Percentiles rank a stretch among this genome's conserved stretches.
phyloP scores from a whole-genome alignment of 139 green algal species.

The Coccomyxa sp. region DNA sequence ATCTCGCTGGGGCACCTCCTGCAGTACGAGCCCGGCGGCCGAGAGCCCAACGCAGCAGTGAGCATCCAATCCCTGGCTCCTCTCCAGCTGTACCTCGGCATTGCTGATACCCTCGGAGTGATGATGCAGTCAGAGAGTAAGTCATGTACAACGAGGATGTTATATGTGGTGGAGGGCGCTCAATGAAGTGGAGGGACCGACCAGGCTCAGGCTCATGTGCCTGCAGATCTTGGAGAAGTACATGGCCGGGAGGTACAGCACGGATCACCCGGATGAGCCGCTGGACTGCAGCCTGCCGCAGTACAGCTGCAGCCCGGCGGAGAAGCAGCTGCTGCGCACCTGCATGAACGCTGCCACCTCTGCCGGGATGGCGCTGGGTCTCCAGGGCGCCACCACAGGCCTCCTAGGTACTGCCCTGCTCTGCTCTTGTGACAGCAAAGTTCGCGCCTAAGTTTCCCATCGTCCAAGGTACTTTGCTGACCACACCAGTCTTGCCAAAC shows the following conservation, averaged over 20 bases:
- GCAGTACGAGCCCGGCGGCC: constrained; percentile 2
- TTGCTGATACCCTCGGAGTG: neutral
- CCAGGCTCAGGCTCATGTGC: too few relatives aligned
- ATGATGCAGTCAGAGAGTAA: neutral
- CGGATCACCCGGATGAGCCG: neutral
- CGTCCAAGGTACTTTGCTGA: too few relatives aligned
- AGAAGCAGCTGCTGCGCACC: neutral
- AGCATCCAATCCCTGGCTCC: neutral
- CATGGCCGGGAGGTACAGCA: neutral
- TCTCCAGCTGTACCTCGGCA: neutral
- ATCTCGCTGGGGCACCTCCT: neutral
- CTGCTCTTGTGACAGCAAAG: neutral
- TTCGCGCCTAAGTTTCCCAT: too few relatives aligned
- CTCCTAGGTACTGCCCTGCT: neutral
- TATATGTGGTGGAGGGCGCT: neutral
- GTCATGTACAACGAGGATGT: neutral
- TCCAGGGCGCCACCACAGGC: neutral
- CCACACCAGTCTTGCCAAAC: too few relatives aligned
- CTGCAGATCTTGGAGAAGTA: neutral
- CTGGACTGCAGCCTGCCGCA: constrained; percentile 10
- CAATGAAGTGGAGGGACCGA: neutral
- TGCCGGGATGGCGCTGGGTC: neutral
- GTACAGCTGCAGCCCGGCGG: neutral
- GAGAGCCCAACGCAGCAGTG: neutral
- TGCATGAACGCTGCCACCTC: constrained; percentile 4